These are phyloP conservation scores for Verticillium tricorpus DNA, from an alignment of 2,329 filamentous ascomycete species.

Conservation along the genomic window DNA sequence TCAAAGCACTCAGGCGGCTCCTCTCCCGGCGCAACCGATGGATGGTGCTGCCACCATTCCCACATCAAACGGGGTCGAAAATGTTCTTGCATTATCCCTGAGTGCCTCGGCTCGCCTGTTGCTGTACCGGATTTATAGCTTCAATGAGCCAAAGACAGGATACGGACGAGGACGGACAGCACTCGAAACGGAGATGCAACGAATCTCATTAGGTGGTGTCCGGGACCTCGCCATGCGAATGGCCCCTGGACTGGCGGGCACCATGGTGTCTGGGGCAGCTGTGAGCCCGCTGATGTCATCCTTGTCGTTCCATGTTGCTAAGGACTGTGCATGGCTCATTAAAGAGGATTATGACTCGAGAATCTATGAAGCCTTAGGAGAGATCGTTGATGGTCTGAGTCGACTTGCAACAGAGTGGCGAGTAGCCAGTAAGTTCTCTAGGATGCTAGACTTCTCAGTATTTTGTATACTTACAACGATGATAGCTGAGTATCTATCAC, in stretches of 20 bases:
- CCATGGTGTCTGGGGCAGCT: background rate
- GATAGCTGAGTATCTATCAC: background rate
- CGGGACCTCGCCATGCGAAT: background rate
- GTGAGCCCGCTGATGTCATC: background rate
- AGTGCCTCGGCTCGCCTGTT: slow-evolving; percentile 10
- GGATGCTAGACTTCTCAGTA: background rate
- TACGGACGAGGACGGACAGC: slow-evolving; percentile 2
- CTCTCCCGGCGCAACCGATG: background rate
- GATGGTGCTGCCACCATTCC: background rate
- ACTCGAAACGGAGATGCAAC: slow-evolving; percentile 13
- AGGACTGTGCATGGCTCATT: slow-evolving; percentile 14
- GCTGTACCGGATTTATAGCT: slow-evolving; percentile 12
- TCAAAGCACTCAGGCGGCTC: background rate
- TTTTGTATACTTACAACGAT: background rate
- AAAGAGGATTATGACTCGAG: slow-evolving; percentile 10
- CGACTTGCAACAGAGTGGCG: background rate
- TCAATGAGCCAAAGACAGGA: slow-evolving; percentile 7
- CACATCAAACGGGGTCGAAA: background rate
- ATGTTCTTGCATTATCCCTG: slow-evolving; percentile 5
- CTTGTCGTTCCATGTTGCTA: slow-evolving; percentile 9
- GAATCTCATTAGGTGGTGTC: slow-evolving; percentile 5
- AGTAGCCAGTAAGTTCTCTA: background rate
- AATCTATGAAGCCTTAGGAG: slow-evolving; percentile 7
- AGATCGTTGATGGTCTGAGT: slow-evolving; percentile 6
- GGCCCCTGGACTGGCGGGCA: background rate